Conservation (phyloP, 495 filamentous ascomycete species). For the Penicillium longicatenatum region DNA sequence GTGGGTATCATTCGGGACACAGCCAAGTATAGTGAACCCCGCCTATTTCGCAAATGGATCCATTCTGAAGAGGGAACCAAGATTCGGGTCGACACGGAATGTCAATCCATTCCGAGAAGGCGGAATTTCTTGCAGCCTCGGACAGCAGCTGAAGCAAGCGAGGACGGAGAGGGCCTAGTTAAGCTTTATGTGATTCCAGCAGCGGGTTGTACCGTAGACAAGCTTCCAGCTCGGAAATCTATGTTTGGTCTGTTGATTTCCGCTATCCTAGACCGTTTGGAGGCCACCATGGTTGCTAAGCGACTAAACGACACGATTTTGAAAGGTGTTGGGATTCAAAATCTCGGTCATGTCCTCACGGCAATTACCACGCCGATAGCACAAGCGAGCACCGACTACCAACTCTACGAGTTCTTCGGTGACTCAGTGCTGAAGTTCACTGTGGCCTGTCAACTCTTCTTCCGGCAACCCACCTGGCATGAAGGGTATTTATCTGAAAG, state of each 20-base stretch:
- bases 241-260: constrained; percentile 75
- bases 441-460: constrained; percentile 66
- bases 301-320: constrained; percentile 64
- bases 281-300: constrained; percentile 62
- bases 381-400: constrained; percentile 67
- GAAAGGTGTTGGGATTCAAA: constrained; percentile 50
- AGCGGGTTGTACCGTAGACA: constrained; percentile 46
- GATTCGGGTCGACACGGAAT: constrained; percentile 30
- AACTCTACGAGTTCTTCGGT: constrained; percentile 86
- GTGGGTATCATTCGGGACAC: constrained; percentile 38
- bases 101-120: constrained; percentile 28
- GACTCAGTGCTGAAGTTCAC: constrained; percentile 84
- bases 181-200: constrained; percentile 31
- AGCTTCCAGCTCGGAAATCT: constrained; percentile 59
- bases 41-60: constrained; percentile 34
- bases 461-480: constrained; percentile 67
- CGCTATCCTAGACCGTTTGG: constrained; percentile 69
- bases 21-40: constrained; percentile 29
- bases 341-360: constrained; percentile 62
- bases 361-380: constrained; percentile 73
- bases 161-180: constrained; percentile 12
- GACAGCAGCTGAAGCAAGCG: constrained; percentile 12
- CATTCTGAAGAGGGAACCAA: constrained; percentile 3
- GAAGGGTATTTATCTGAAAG: constrained; percentile 74
- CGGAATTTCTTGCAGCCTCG: constrained; percentile 36